Evolutionary conservation across 2,329 filamentous ascomycete species (phyloP).

Genomic region (Orbilia quercus): DNA sequence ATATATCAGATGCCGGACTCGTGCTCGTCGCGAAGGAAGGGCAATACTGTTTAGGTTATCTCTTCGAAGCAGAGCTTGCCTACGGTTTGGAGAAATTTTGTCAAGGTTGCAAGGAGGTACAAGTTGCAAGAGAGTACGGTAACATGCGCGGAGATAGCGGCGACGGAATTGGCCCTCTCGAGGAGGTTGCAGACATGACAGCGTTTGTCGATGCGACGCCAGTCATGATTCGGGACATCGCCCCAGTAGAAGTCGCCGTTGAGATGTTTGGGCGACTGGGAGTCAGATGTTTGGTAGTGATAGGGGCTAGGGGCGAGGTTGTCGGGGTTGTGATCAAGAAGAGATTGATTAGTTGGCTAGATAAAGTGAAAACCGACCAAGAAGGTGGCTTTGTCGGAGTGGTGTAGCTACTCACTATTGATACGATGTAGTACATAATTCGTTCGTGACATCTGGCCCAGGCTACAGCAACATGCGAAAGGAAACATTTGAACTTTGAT

Average conservation of each 20-base stretch:
- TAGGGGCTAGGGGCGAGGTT: slow-evolving; percentile 67
- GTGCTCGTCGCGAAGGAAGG: slow-evolving; percentile 67
- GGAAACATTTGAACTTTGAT: too few relatives aligned
- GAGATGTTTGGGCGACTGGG: slow-evolving; percentile 72
- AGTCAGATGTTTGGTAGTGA: slow-evolving; percentile 68
- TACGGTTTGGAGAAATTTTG: slow-evolving; percentile 65
- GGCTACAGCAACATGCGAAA: too few relatives aligned
- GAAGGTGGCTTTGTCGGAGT: slow-evolving; percentile 9
- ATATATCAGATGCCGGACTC: slow-evolving; percentile 70
- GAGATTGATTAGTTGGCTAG: slow-evolving; percentile 68
- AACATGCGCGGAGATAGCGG: slow-evolving; percentile 44
- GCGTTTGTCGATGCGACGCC: slow-evolving; percentile 70
- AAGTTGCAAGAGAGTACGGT: slow-evolving; percentile 2
- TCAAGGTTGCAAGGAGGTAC: slow-evolving; percentile 56
- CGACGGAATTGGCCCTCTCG: slow-evolving; percentile 61
- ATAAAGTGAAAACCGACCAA: slow-evolving; percentile 62
- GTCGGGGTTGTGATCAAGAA: slow-evolving; percentile 72
- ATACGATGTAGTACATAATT: too few relatives aligned
- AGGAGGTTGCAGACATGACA: slow-evolving; percentile 62
- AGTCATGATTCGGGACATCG: slow-evolving; percentile 66
- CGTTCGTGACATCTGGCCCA: too few relatives aligned
- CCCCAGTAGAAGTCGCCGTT: slow-evolving; percentile 71
- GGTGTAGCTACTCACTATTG: not conserved
- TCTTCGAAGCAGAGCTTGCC: slow-evolving; percentile 69
- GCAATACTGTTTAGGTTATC: slow-evolving; percentile 68